Base-by-base conservation (phyloP, 2,329 filamentous ascomycete genomes). In the Epichloe glyceriae region DNA sequence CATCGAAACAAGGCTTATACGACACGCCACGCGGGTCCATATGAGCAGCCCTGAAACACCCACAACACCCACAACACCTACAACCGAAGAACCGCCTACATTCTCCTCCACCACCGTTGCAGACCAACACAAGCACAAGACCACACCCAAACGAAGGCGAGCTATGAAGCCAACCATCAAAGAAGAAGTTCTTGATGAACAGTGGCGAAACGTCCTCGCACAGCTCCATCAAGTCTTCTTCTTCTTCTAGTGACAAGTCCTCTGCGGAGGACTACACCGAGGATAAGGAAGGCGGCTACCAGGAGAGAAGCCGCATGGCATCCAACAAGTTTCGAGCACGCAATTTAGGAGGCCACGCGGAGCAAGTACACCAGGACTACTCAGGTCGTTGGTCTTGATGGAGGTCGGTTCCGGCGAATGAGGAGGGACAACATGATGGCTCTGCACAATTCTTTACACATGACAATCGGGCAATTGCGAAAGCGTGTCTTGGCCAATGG, bases 391-490 rank as follows among this genome's bases (percentile, higher is more conserved):
- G 53, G 62, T 62, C 50, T 61, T 49, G 49, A 69, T 54, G 39
- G 67, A 67, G 14, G 68, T 64, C 52, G 0, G 69, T 59, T 30
- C 70, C 68, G 17, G 67, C 62, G 51, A 68, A 72, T 37, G 68
- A 57, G 26, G 50, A 71, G 63, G 46, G 76, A 69, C 0, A 78
- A 78, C 61, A 76, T 67, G 54, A 77, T 76, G 1, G 74, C 77
- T 50, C 74, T 74, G 55, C 72, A 69, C 46, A 78, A 74, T 62
- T 77, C 74, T 51, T 70, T 73, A 20, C 74, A 54, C 35, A 70
- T 60, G n/a, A 73, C 67, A 42, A 73, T 64, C 12, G 69, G 50
- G 22, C 67, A 60, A 49, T 71, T 70, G 20, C 64, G 58, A 10
- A 51, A 10, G 22, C 6, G 50, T 17, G 33, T 51, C 50, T 14